Evolutionary conservation across 352 stramenopile species (phyloP).

Genomic region (Phytophthora citricola): DNA sequence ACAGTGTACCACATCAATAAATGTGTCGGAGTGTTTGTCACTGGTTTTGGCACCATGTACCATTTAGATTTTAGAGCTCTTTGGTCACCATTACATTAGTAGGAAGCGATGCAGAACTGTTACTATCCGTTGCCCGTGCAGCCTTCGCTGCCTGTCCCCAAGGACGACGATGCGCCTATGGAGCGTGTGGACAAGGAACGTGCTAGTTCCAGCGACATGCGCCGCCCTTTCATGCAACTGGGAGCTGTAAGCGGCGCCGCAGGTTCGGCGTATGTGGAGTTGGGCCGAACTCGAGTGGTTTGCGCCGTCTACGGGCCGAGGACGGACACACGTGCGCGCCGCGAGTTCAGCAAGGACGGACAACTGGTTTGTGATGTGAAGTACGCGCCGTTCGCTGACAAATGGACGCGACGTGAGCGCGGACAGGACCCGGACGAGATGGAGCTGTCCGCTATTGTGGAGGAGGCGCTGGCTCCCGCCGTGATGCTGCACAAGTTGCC

Average conservation of each 20-base stretch:
- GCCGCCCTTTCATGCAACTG: slow-evolving; percentile 86
- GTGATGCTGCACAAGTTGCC: slow-evolving; percentile 89
- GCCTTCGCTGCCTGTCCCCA: slow-evolving; percentile 27
- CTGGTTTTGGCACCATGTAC: no score
- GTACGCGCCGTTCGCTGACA: slow-evolving; percentile 85
- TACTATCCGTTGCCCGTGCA: slow-evolving; percentile 68
- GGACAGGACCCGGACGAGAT: slow-evolving; percentile 84
- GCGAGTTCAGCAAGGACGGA: slow-evolving; percentile 88
- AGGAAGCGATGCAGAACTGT: slow-evolving; percentile 80
- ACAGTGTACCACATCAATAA: no score
- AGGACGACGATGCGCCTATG: slow-evolving; percentile 35
- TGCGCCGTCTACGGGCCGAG: slow-evolving; percentile 90
- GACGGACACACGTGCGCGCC: slow-evolving; percentile 72
- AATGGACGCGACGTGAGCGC: slow-evolving; percentile 63
- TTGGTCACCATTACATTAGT: slow-evolving; percentile 8
- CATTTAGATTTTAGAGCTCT: not conserved
- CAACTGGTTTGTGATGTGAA: slow-evolving; percentile 91
- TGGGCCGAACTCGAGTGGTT: slow-evolving; percentile 87
- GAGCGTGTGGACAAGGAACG: slow-evolving; percentile 51
- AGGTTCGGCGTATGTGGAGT: slow-evolving; percentile 91
- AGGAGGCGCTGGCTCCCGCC: slow-evolving; percentile 78
- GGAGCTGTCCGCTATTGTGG: slow-evolving; percentile 78
- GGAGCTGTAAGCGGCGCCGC: slow-evolving; percentile 81
- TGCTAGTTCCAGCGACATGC: slow-evolving; percentile 80
- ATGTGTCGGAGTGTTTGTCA: no score